phyloP scores from a whole-genome alignment of 345 rosid species.

The Euclidium syriacum region DNA sequence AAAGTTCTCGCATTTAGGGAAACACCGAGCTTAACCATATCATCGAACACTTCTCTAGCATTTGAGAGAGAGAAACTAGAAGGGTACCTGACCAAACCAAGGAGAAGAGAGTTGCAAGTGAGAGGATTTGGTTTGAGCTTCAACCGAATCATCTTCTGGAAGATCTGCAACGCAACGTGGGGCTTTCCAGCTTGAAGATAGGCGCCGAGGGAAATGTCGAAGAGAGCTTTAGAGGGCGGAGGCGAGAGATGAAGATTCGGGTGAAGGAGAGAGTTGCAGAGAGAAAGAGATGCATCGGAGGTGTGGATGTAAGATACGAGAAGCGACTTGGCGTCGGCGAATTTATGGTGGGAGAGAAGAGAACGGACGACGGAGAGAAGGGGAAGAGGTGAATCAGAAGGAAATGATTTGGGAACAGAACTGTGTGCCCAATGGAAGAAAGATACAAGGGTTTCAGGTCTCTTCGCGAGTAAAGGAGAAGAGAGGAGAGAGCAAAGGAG shows the following conservation, averaged over 20 bases:
- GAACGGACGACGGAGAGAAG: constrained; percentile 59
- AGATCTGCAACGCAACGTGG: constrained; percentile 61
- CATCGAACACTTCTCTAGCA: constrained; percentile 52
- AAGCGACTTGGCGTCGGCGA: constrained; percentile 63
- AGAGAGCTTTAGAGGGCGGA: constrained; percentile 42
- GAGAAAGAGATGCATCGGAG: constrained; percentile 40
- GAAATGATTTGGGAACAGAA: constrained; percentile 36
- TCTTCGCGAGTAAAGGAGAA: constrained; percentile 38
- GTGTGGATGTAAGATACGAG: constrained; percentile 47
- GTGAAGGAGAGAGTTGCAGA: constrained; percentile 48
- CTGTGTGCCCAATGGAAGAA: constrained; percentile 48
- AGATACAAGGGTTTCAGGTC: constrained; percentile 52
- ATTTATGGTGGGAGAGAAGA: constrained; percentile 48
- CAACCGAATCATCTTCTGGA: constrained; percentile 55
- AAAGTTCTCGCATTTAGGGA: constrained; percentile 43
- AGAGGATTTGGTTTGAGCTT: constrained; percentile 52
- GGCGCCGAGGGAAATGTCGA: constrained; percentile 53
- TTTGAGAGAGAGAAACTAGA: constrained; percentile 45
- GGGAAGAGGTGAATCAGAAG: constrained; percentile 39
- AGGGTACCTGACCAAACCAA: constrained; percentile 59
- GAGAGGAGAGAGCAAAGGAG: constrained; percentile 48
- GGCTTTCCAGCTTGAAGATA: constrained; percentile 56
- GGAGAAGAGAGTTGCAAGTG: constrained; percentile 67
- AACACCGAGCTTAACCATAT: constrained; percentile 48
- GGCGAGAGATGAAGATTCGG: constrained; percentile 28